Percentiles rank a stretch among this genome's conserved stretches.
These are phyloP conservation scores for Magnolia officinalis DNA, from an alignment of 164 flowering plant species.

Conservation along the genomic window DNA sequence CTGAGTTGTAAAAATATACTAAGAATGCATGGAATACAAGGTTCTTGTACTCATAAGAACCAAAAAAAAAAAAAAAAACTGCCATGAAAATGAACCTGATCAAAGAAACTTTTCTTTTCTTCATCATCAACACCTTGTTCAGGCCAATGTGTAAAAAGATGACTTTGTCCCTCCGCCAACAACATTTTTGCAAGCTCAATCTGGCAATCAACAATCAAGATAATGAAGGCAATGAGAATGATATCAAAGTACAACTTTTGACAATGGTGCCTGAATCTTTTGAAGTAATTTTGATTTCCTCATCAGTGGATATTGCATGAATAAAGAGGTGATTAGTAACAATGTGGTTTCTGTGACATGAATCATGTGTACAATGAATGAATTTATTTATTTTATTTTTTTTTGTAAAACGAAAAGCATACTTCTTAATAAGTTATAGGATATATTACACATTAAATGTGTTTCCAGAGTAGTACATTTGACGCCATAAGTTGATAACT, in stretches of 20 bases:
- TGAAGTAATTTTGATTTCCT: neutral
- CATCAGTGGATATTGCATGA: neutral
- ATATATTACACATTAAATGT: too few species aligned
- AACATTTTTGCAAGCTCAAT: slow-evolving; percentile 66
- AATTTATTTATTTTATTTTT: neutral
- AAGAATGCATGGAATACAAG: neutral
- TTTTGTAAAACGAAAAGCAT: neutral
- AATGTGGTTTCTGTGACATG: too few species aligned
- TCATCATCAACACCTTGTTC: slow-evolving; percentile 75
- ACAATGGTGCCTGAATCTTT: neutral
- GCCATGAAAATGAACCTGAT: slow-evolving; percentile 49
- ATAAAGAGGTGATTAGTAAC: neutral
- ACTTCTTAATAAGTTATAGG: neutral
- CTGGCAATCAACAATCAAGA: slow-evolving; percentile 28
- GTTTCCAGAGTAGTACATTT: too few species aligned
- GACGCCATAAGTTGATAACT: too few species aligned
- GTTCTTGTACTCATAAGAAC: neutral
- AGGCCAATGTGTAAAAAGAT: slow-evolving; percentile 78
- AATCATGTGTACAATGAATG: neutral
- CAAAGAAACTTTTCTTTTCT: slow-evolving; percentile 58
- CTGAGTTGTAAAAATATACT: neutral
- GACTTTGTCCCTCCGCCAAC: slow-evolving; percentile 68
- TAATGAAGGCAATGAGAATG: neutral
- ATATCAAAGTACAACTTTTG: neutral
- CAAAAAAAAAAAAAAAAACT: neutral